phyloP scores from a whole-genome alignment of 768 basidiomycete genomes.

The Naganishia onofrii region DNA sequence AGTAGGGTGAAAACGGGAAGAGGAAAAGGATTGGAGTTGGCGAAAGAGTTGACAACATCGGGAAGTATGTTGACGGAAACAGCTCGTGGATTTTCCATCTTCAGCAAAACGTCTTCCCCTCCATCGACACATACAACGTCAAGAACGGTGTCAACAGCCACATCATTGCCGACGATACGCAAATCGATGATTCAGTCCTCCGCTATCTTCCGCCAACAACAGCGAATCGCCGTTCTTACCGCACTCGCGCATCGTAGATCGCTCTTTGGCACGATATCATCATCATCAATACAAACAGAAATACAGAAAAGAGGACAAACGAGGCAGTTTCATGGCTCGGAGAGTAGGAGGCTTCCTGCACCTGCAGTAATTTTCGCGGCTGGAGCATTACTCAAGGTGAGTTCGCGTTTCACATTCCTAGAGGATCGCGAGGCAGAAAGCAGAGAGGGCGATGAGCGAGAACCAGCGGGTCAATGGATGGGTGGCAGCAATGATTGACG shows the following conservation, averaged over 20 bases:
- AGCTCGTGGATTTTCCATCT: neutral
- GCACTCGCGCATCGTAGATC: neutral
- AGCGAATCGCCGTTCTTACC: neutral
- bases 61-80: neutral
- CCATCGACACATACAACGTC: neutral
- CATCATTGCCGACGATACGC: neutral
- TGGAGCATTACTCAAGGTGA: conserved; percentile 14
- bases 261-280: neutral
- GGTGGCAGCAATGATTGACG: neutral
- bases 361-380: conserved; percentile 15
- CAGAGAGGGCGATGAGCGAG: too few species aligned
- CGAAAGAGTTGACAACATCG: neutral
- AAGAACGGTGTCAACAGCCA: neutral
- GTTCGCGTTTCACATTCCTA: neutral
- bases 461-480: neutral
- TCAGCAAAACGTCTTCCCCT: neutral
- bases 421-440: too few species aligned
- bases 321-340: conserved; percentile 2
- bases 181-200: too few species aligned
- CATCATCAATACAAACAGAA: neutral
- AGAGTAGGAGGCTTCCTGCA: neutral
- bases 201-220: neutral
- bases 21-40: neutral
- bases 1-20: neutral
- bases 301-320: neutral